Evolutionary conservation across 495 filamentous ascomycete species (phyloP), one percentile per base, ranked within the genome.

Genomic region (Penicillium tannophilum): DNA sequence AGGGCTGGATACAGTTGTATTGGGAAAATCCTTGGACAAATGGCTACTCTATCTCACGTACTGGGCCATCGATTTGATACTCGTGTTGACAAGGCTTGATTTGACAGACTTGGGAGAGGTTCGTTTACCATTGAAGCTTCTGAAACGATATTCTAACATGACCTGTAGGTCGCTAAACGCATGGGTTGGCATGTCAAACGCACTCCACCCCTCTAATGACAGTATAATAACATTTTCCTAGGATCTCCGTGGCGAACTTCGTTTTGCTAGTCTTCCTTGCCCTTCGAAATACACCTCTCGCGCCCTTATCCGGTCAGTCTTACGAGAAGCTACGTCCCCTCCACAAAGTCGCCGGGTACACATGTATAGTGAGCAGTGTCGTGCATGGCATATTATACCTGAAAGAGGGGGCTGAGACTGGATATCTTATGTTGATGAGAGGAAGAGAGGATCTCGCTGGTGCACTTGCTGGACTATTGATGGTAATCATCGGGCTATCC

Each of bases 321-420:
- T 86, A 88, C 63, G 85, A 88, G 56, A 71, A 80, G 19, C 76
- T 88, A 33, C 86, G 86, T 57, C 75, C 76, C 31, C 77, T 88
- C 19, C 85, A 88, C 65, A 80, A 80, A 54, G 76, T 79, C 45
- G 80, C 77, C 35, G 85, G 85, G 26, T 84, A 84, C 58, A 80
- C 78, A 10, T 83, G 79, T 39, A 71, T 85, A 41, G 19, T 70
- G 6, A 69, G 65, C 36, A 66, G 74, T 48, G 62, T 82, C 26
- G 39, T 84, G 10, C 84, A 85, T 53, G 72, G 55, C 0, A 58
- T 71, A 6, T 49, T 80, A 20, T 84, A 79, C 63, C 66, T 78
- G 14, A 62, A 65, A 7, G 74, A 67, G 44, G 79, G 23, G 20
- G 42, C 54, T 8, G 41, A 61, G 17, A 28, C 35, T 6, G 17